Evolutionary conservation across 148 eudicot genomes (phyloP), one percentile per base, ranked within the genome.

Genomic region (Cornus suecica): DNA sequence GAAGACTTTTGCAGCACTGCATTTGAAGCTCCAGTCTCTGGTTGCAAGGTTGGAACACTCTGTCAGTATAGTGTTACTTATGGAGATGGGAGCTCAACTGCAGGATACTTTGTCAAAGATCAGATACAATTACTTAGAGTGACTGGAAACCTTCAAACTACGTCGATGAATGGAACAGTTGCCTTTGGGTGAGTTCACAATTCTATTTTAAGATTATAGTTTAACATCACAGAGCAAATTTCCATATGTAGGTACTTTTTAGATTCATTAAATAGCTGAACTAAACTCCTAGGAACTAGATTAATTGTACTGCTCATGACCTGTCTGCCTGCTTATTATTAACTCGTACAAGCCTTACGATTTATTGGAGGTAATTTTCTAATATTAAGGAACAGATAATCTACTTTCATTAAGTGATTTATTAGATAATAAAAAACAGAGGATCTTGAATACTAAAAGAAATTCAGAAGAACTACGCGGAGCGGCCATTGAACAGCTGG

Each of bases 81-180:
- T 69, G 98, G 98, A 78, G 98, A 94, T 81, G 96, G 96, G 51
- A 94, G 98, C 82, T 61, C 85, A 66, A 90, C 97, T 26, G 64
- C 83, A 27, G 98, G 98, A 29, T 92, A 77, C 82, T 94, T 94
- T 78, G 89, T 92, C 63, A 76, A 78, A 32, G 98, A 94, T 75
- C 14, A 54, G 42, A 29, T 90, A 60, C 82, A 83, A 58, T 82
- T 87, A 73, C 64, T 84, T 63, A 70, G 72, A 81, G 90, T 90
- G 70, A 80, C 96, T 78, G 94, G 88, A 69, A 68, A 91, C 73
- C 84, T 78, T 67, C 86, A 85, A 75, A 81, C 90, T 61, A 77
- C 84, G 28, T 14, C 72, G 66, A 87, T 89, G 84, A 92, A 88
- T 77, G 86, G 88, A 70, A 79, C 78, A 9, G 65, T 91, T 5